Base-by-base conservation (phyloP, 176 grass and related monocot species). In the Bothriochloa decipiens region DNA sequence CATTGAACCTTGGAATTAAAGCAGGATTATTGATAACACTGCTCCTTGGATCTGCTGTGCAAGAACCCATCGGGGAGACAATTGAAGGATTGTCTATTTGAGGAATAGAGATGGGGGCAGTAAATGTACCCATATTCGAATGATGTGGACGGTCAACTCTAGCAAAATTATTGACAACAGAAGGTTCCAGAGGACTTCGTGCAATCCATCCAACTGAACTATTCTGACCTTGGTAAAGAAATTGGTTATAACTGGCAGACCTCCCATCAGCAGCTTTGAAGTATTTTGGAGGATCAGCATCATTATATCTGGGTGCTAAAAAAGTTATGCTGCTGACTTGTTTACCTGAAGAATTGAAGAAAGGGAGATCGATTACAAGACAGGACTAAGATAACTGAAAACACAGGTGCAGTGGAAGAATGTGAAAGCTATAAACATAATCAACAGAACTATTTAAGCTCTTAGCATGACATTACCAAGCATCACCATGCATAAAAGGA, bases 301-400 rank as follows among this genome's bases (percentile, higher is more conserved):
- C 29, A 29, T 49, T 77, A 72, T 76, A 83, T 78, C 82, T 88
- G 25, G 70, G 75, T 49, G 85, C 52, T 33, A 90, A 86, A 61
- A 78, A 68, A 41, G 43, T 76, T 79, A 71, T 50, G 32, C 47
- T 49, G 70, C 79, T 69, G 18, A 57, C 68, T 26, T 85, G 86
- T 84, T 92, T 92, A 47, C 85, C 93, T 95, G 87, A 86, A 53
- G 77, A 10, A 62, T 86, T 45, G 22, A 85, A 76, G 36, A 18
- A 13, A 71, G 22, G 58, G 6, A 85, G 32, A 79, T 70, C 12
- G 20, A 37, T 25, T 79, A 80, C 70, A 62, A 72, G 41, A 80
- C 7, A 58, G 27, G 32, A 83, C 75, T 26, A 74, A 75, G 22
- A 55, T 18, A 65, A 76, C 35, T 81, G 33, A 43, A 77, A 85